Base-by-base conservation (phyloP, 441 rosid species). In the Gossypium davidsonii region DNA sequence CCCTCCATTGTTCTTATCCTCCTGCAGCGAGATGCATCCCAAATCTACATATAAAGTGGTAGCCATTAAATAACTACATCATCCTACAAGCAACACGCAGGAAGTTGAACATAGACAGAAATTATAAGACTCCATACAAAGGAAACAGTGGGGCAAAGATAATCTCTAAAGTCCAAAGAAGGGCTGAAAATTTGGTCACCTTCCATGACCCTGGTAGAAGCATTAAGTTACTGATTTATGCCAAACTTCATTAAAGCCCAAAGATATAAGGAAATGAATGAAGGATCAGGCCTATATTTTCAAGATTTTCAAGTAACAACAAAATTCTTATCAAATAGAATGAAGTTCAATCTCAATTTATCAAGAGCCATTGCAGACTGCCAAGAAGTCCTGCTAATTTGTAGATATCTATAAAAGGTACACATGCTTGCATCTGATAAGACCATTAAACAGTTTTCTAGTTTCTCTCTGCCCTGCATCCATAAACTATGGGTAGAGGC, bases 1-100 rank as follows among this genome's bases (percentile, higher is more conserved):
- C 98, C 98, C 79, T 92, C 98, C 98, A 94, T 88, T 70, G 92
- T 85, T 87, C 98, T 87, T 64, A 89, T 78, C 79, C 85, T 87
- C 80, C 83, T 88, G 82, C 97, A 92, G 71, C 84, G 85, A 9
- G 91, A 82, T 59, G 93, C 91, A 85, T 94, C 98, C 98, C 98
- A 94, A 70, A 94, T 86, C 98, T 94, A 63, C 12, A 79, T 4
- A 74, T 6, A 76, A 53, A 34, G 23, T 74, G 48, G 34, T 52
- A 53, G 9, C 26, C 72, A 68, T 52, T 52, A 52, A 52, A n/a
- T 51, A 67, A 17, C 25, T 28, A 34, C 26, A 17, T 48, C 15
- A 26, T 28, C 49, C 31, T 48, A 60, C 60, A 74, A 21, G 28
- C 65, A 70, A 20, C 34, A 68, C n/a, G 21, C 55, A 3, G 52